These are phyloP conservation scores for Brassica incana DNA, from an alignment of 345 rosid species.

Conservation along the genomic window DNA sequence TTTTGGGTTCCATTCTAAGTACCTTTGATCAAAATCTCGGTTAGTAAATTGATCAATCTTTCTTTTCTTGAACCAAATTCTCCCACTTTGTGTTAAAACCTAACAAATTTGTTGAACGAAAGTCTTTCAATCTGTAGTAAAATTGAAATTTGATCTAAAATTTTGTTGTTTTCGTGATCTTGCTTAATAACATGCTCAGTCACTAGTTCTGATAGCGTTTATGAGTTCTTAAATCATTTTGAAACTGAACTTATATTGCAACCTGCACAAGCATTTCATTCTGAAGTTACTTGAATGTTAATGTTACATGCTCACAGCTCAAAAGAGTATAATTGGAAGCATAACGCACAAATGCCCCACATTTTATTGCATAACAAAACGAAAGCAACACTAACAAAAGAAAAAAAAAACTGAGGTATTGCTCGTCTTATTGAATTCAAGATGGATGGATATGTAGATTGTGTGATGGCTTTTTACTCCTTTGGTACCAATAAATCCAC, in stretches of 20 bases:
- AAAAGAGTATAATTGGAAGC: background rate
- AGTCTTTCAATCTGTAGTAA: background rate
- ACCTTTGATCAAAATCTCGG: background rate
- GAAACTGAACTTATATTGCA: background rate
- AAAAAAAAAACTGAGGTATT: background rate
- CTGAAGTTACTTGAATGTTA: background rate
- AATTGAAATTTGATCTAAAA: background rate
- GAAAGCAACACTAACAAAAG: background rate
- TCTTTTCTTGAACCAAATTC: background rate
- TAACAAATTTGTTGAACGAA: too few species aligned
- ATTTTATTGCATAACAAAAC: background rate
- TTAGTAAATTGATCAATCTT: background rate
- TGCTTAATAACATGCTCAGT: background rate
- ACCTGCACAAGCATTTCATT: background rate
- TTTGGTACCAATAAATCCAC: slow-evolving; percentile 30
- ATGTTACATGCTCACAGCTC: background rate
- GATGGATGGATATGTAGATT: background rate
- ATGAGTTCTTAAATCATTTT: background rate
- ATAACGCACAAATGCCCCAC: background rate
- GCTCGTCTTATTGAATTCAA: background rate
- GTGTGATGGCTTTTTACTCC: background rate
- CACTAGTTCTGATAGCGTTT: background rate
- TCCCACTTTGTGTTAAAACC: background rate
- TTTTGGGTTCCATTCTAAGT: background rate
- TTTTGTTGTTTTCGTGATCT: too few species aligned